Base-by-base conservation (phyloP, 2,329 filamentous ascomycete genomes). In the Myriosclerotinia duriaeana region DNA sequence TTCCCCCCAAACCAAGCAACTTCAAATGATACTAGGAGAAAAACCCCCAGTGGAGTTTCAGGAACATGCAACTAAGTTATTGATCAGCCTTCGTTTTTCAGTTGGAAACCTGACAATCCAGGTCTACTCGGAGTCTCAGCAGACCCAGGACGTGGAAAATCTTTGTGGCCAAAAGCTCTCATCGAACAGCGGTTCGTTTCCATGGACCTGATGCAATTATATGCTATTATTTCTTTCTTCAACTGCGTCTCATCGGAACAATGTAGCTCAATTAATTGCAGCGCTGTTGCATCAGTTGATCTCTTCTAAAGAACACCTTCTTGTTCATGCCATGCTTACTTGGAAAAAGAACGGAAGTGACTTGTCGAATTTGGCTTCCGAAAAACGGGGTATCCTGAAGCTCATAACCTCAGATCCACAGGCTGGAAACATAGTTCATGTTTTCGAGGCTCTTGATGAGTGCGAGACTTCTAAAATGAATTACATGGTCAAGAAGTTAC, bases 271-370 rank as follows among this genome's bases (percentile, higher is more conserved):
- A 38, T 8, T 9, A 64, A 53, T 64, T 38, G 17, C 36, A 20
- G 61, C 61, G 22, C 1, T 64, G 6, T 38, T 64, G 1, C 52
- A 64, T 38, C 65, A 66, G 34, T 26, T 66, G 14, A 40, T 66
- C 26, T 42, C 26, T 9, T 44, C 40, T 15, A 20, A 64, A 15
- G 15, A 52, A 7, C 38, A 44, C 7, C 61, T 55, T 5, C 7
- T 64, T 2, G 2, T 12, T 2, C 17, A 64, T 20, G 22, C 61
- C 1, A 42, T 40, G 50, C 1, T n/a, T 17, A 7, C 15, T 6
- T 64, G 50, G 36, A 8, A 12, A 17, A 44, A 30, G 5, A 64
- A 54, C 52, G 38, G 38, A 26, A 34, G 0, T 4, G 50, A 38
- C 36, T 36, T 38, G 6, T 15, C 53, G 0, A 54, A 54, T 7